Percentiles rank a stretch among this genome's conserved stretches.
Evolutionary conservation across 2,329 filamentous ascomycete genomes (phyloP).

Genomic region (Trichoderma polysporum): DNA sequence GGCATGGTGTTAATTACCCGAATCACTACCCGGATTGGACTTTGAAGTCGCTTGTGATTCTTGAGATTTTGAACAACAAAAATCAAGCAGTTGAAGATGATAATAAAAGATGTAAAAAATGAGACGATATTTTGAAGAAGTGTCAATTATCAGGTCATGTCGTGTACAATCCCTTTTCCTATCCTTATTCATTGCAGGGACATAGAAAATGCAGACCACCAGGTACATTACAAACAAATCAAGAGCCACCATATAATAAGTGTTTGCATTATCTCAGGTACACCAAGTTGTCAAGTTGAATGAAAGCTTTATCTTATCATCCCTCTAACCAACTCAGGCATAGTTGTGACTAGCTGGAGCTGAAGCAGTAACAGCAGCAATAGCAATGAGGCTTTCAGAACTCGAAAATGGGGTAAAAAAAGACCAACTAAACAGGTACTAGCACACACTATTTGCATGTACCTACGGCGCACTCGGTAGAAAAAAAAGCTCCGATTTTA

Average conservation of each 20-base stretch:
- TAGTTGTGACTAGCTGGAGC: background rate
- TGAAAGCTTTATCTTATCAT: constrained; percentile 15
- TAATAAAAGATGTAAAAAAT: background rate
- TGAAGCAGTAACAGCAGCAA: background rate
- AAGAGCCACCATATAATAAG: too few relatives aligned
- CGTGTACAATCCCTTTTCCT: background rate
- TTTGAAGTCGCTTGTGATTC: background rate
- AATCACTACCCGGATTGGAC: background rate
- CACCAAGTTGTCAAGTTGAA: background rate
- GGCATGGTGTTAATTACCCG: background rate
- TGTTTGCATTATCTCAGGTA: too few relatives aligned
- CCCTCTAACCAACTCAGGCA: constrained; percentile 5
- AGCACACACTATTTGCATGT: background rate
- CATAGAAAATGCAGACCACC: too few relatives aligned
- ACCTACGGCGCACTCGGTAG: background rate
- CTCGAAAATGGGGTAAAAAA: background rate
- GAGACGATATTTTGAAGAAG: background rate
- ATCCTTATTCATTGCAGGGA: background rate
- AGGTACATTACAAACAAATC: too few relatives aligned
- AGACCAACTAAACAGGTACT: background rate
- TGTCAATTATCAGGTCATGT: background rate
- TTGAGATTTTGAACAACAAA: background rate
- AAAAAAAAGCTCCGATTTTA: constrained; percentile 9
- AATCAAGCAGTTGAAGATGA: background rate
- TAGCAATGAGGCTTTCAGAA: background rate